Percentiles rank a stretch among this genome's conserved stretches.
These are phyloP conservation scores for Avena atlantica DNA, from an alignment of 176 grass and related monocot species.

Conservation along the genomic window DNA sequence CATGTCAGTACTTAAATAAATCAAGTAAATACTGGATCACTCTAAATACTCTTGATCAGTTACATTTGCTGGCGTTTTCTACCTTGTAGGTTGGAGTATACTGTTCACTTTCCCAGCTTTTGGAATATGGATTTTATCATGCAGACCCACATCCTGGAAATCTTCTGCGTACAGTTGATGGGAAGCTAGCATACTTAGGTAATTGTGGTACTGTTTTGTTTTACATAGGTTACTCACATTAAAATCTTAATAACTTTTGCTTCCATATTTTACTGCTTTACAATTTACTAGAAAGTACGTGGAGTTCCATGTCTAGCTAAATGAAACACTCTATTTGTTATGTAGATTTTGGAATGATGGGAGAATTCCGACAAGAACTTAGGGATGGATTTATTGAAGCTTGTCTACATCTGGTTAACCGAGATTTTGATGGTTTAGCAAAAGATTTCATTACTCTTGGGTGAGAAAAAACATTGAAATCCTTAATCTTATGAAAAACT, in stretches of 20 bases:
- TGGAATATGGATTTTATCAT: slow-evolving; percentile 99
- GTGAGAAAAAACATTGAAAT: slow-evolving; percentile 56
- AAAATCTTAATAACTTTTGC: slow-evolving; percentile 21
- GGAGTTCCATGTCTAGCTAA: slow-evolving; percentile 33
- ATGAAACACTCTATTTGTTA: slow-evolving; percentile 45
- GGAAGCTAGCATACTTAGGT: slow-evolving; percentile 97
- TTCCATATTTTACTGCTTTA: slow-evolving; percentile 27
- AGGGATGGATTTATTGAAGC: slow-evolving; percentile 96
- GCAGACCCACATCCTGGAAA: slow-evolving; percentile 99
- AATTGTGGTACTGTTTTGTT: slow-evolving; percentile 31
- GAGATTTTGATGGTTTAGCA: slow-evolving; percentile 98
- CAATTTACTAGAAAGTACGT: neutral
- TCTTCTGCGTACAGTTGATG: slow-evolving; percentile 86
- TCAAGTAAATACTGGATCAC: neutral
- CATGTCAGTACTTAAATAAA: slow-evolving; percentile 18
- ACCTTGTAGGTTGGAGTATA: slow-evolving; percentile 89
- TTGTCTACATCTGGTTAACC: slow-evolving; percentile 98
- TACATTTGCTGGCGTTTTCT: slow-evolving; percentile 34
- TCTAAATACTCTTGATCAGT: slow-evolving; percentile 19
- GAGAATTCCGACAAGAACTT: slow-evolving; percentile 91
- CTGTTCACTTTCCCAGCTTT: slow-evolving; percentile 96
- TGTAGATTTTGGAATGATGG: slow-evolving; percentile 99
- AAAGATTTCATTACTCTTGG: slow-evolving; percentile 97
- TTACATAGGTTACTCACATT: slow-evolving; percentile 3
- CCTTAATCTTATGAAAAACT: neutral